phyloP scores from a whole-genome alignment of 2,329 filamentous ascomycete species.

The Beauveria australis region DNA sequence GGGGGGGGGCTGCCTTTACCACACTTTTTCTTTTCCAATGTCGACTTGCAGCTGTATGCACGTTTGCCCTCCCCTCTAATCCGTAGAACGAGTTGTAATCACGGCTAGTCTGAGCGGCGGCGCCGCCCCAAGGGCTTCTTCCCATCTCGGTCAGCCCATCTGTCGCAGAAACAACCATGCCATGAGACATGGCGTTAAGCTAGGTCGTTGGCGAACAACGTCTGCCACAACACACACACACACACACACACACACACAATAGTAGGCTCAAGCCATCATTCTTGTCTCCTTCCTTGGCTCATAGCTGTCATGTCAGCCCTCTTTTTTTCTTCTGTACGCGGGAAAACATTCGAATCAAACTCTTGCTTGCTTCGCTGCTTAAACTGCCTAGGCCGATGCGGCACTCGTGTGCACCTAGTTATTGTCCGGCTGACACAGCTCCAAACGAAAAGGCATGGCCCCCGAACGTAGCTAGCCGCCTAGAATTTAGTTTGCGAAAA shows the following conservation, averaged over 20 bases:
- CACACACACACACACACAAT: no score
- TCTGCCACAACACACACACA: no score
- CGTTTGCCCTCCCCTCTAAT: not conserved
- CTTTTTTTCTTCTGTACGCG: no score
- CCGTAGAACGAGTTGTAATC: not conserved
- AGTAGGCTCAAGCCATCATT: no score
- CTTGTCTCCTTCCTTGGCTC: no score
- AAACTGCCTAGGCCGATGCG: no score
- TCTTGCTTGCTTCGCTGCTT: no score
- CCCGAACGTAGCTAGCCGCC: not conserved
- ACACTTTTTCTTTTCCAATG: not conserved
- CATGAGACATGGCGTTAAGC: conserved; percentile 5
- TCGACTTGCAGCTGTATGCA: not conserved
- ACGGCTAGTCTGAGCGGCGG: not conserved
- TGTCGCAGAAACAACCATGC: not conserved
- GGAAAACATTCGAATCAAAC: no score
- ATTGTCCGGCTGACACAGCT: not conserved
- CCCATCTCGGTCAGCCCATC: conserved; percentile 4
- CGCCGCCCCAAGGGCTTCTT: not conserved
- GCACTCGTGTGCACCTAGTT: no score
- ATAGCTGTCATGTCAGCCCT: no score
- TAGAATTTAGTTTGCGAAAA: not conserved
- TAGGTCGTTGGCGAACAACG: not conserved
- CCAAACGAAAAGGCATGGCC: not conserved
- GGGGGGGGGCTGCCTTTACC: not conserved